Conservation (phyloP, 257 asterid genomes). For the Hygrophila difformis region DNA sequence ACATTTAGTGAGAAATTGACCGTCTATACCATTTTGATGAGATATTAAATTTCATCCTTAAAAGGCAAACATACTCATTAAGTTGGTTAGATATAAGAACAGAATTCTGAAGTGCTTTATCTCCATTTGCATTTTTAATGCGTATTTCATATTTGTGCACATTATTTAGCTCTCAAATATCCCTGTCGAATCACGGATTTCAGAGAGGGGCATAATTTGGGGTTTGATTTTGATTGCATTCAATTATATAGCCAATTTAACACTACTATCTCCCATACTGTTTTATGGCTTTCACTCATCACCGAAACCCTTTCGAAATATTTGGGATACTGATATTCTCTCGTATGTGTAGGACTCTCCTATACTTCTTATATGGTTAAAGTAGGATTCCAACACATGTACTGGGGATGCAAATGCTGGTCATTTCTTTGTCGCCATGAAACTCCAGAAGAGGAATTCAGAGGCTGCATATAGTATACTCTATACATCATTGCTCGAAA, state of each 20-base stretch:
- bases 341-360: slow-evolving; percentile 56
- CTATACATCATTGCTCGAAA: slow-evolving; percentile 2
- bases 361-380: slow-evolving; percentile 54
- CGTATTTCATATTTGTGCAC: neutral
- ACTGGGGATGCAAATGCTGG: slow-evolving; percentile 1
- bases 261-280: neutral
- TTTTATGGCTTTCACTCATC: neutral
- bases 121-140: neutral
- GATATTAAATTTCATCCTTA: too few species aligned
- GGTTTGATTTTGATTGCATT: neutral
- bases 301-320: neutral
- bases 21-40: too few species aligned
- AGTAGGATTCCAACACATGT: slow-evolving; percentile 2
- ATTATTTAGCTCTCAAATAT: neutral
- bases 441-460: slow-evolving; percentile 10
- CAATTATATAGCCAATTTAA: neutral
- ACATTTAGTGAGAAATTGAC: too few species aligned
- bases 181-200: neutral
- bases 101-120: too few species aligned
- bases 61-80: too few species aligned
- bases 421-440: slow-evolving; percentile 11
- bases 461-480: neutral
- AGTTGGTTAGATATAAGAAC: too few species aligned
- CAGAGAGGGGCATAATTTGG: neutral
- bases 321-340: slow-evolving; percentile 7